Base-by-base conservation (phyloP, 164 flowering plant genomes). In the Magnolia kwangsiensis region DNA sequence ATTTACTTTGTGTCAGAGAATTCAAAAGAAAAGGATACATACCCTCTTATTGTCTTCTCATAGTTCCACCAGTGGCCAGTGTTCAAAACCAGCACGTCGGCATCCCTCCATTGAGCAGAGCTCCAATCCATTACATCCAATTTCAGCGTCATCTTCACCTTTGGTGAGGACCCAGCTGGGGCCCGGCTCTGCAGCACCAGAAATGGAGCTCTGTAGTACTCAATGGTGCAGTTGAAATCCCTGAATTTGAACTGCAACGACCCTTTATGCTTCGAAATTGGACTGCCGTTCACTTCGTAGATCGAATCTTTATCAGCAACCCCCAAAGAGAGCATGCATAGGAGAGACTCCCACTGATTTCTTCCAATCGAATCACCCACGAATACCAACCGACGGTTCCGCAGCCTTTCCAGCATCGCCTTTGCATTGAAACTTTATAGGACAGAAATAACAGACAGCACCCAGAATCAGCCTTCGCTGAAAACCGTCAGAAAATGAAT, bases 61-160 rank as follows among this genome's bases (percentile, higher is more conserved):
- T 88, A 83, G 80, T 94, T 96, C 98, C 98, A 96, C 99, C 99
- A 96, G 76, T 96, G 99, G 31, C 98, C 98, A 0, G 95, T 87
- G 83, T 96, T 96, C 79, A 94, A 87, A 49, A 96, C 75, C 61
- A 96, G 77, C n/a, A 93, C 74, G 87, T 96, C 99, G 8, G 98
- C 98, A 84, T 88, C 89, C 76, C 63, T 92, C 99, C 99, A 96
- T 76, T 81, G 83, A 20, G 18, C 74, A 51, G 93, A 85, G 55
- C 63, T 90, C 98, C 99, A 96, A 75, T 96, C 99, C 96, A 96
- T 92, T 72, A 83, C 73, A 77, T 93, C 98, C 80, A 96, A 73
- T 76, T 89, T 96, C 80, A 96, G 77, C 1, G 98, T 91, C 13
- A 85, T 85, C 73, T 73, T 89, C 24, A 88, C 80, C 71, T 83